These are phyloP conservation scores for Diplogelasinospora grovesii DNA, from an alignment of 495 filamentous ascomycete genomes.

Conservation along the genomic window DNA sequence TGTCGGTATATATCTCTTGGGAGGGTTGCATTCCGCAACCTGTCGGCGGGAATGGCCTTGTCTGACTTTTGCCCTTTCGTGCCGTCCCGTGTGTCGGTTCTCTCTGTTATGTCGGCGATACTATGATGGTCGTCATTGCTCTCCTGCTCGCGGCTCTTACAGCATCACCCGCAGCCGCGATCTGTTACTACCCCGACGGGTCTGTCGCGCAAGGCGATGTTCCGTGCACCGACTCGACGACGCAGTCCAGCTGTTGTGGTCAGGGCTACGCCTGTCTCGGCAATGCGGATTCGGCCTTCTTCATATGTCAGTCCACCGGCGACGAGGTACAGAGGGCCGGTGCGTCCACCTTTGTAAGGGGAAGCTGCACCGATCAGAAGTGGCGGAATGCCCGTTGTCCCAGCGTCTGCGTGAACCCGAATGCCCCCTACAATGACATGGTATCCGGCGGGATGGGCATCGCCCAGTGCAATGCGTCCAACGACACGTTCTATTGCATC, in stretches of 20 bases:
- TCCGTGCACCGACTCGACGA: conserved; percentile 8
- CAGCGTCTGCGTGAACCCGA: conserved; percentile 12
- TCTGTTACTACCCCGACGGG: conserved; percentile 20
- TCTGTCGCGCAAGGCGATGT: conserved; percentile 10
- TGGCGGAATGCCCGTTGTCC: conserved; percentile 17
- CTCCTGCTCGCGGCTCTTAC: no score
- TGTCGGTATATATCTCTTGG: no score
- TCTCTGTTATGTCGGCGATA: no score
- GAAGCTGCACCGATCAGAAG: conserved; percentile 19
- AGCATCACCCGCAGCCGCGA: conserved; percentile 2
- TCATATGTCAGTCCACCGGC: conserved; percentile 14
- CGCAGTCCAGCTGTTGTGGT: conserved; percentile 17
- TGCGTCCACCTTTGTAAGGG: conserved; percentile 9
- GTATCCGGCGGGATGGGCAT: conserved; percentile 17
- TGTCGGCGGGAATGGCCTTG: no score
- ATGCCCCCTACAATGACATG: conserved; percentile 6
- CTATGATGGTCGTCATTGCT: neutral
- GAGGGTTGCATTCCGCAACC: no score
- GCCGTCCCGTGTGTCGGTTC: no score
- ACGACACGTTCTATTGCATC: conserved; percentile 17
- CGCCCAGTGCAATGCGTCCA: conserved; percentile 7
- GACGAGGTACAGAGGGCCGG: conserved; percentile 8
- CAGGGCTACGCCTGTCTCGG: conserved; percentile 18
- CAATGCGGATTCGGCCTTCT: conserved; percentile 6
- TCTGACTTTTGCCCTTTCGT: no score